phyloP scores from a whole-genome alignment of 31 red algal species.

The Odonthalia washingtoniensis region DNA sequence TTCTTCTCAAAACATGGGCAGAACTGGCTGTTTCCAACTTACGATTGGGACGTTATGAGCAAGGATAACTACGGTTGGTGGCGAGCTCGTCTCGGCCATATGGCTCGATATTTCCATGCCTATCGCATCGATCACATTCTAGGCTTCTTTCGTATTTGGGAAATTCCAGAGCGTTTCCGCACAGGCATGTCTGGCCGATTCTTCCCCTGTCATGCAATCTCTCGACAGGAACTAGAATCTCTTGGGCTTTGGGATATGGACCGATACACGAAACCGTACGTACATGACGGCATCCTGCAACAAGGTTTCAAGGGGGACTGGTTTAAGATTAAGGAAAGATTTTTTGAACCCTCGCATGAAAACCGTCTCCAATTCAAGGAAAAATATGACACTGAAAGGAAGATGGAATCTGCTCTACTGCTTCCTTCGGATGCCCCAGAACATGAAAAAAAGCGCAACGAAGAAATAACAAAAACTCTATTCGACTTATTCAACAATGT shows the following conservation, averaged over 20 bases:
- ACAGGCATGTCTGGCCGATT: slow-evolving; percentile 84
- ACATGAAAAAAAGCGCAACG: slow-evolving; percentile 39
- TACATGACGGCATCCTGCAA: slow-evolving; percentile 77
- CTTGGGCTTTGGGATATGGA: slow-evolving; percentile 95
- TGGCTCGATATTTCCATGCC: slow-evolving; percentile 92
- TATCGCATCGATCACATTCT: slow-evolving; percentile 97
- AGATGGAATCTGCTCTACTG: slow-evolving; percentile 56
- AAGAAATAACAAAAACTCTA: slow-evolving; percentile 38
- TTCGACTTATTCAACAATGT: slow-evolving; percentile 82
- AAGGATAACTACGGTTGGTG: slow-evolving; percentile 94
- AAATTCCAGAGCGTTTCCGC: slow-evolving; percentile 73
- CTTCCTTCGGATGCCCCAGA: slow-evolving; percentile 55
- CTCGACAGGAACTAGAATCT: slow-evolving; percentile 75
- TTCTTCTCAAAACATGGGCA: slow-evolving; percentile 84
- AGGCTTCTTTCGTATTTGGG: slow-evolving; percentile 97
- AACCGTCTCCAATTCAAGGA: slow-evolving; percentile 81
- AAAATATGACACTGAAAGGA: slow-evolving; percentile 76
- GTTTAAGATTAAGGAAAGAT: slow-evolving; percentile 77
- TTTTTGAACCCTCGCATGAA: slow-evolving; percentile 80
- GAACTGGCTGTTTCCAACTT: slow-evolving; percentile 96
- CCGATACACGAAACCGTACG: slow-evolving; percentile 80
- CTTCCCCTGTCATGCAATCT: slow-evolving; percentile 68
- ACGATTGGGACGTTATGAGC: slow-evolving; percentile 96
- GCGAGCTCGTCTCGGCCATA: slow-evolving; percentile 80
- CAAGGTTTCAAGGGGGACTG: slow-evolving; percentile 75